phyloP scores from a whole-genome alignment of 2,329 filamentous ascomycete species.

The Scedosporium aurantiacum region DNA sequence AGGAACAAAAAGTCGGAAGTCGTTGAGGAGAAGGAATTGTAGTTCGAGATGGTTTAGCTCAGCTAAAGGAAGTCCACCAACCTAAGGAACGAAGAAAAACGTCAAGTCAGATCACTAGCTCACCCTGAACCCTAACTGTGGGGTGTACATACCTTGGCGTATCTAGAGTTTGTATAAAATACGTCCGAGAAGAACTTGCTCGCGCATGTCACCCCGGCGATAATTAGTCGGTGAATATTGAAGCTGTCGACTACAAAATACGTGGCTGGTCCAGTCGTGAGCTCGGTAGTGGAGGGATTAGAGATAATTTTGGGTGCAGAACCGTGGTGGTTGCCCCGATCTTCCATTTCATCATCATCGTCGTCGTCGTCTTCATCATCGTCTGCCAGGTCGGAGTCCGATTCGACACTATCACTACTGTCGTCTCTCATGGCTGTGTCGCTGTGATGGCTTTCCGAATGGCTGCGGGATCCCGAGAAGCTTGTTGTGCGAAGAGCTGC shows the following conservation, averaged over 20 bases:
- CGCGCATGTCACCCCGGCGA: slow-evolving; percentile 92
- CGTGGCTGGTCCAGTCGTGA: slow-evolving; percentile 27
- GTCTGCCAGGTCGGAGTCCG: slow-evolving; percentile 40
- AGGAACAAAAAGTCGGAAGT: slow-evolving; percentile 85
- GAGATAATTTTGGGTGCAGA: slow-evolving; percentile 13
- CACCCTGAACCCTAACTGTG: neutral
- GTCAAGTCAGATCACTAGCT: too few species aligned
- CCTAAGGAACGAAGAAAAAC: slow-evolving; percentile 41
- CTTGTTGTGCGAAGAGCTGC: slow-evolving; percentile 10
- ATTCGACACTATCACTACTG: slow-evolving; percentile 28
- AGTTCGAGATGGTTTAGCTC: slow-evolving; percentile 95
- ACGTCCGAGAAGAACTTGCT: slow-evolving; percentile 99
- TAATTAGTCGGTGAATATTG: slow-evolving; percentile 94
- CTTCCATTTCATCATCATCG: slow-evolving; percentile 18
- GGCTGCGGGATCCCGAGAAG: neutral
- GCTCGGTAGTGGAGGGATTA: slow-evolving; percentile 9
- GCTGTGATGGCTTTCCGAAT: neutral
- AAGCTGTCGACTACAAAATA: slow-evolving; percentile 96
- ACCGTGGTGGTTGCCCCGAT: slow-evolving; percentile 3
- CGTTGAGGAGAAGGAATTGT: slow-evolving; percentile 90
- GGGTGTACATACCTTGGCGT: slow-evolving; percentile 69
- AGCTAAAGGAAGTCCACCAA: slow-evolving; percentile 80
- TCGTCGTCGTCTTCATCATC: slow-evolving; percentile 28
- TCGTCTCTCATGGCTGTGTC: slow-evolving; percentile 27
- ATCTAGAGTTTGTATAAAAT: slow-evolving; percentile 98